Percentiles rank a stretch among this genome's conserved stretches.
These are phyloP conservation scores for Mycena crocata DNA, from an alignment of 768 basidiomycete species.

Conservation along the genomic window DNA sequence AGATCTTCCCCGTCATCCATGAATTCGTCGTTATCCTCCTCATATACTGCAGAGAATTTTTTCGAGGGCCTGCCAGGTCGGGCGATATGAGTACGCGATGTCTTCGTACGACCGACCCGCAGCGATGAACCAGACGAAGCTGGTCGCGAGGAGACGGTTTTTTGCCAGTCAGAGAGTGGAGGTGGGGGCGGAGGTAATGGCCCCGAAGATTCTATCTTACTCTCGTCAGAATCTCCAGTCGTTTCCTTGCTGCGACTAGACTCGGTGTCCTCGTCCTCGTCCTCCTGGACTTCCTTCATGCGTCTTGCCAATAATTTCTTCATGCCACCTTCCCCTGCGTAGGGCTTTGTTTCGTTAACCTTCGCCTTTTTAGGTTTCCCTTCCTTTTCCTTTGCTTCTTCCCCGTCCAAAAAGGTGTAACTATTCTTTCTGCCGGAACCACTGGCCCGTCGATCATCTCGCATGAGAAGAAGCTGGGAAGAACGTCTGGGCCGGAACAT, in stretches of 20 bases:
- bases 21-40: slow-evolving; percentile 58
- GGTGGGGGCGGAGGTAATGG: slow-evolving; percentile 34
- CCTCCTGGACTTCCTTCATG: slow-evolving; percentile 36
- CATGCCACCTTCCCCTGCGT: slow-evolving; percentile 83
- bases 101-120: slow-evolving; percentile 73
- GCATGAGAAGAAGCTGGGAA: slow-evolving; percentile 66
- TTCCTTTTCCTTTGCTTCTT: slow-evolving; percentile 44
- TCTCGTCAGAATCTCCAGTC: background rate
- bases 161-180: slow-evolving; percentile 37
- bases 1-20: slow-evolving; percentile 58
- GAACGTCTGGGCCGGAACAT: slow-evolving; percentile 69
- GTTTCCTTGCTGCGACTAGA: background rate
- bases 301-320: slow-evolving; percentile 72
- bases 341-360: slow-evolving; percentile 75
- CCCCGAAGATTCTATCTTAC: slow-evolving; percentile 23
- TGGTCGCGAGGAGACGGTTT: slow-evolving; percentile 49
- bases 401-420: slow-evolving; percentile 25
- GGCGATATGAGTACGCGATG: slow-evolving; percentile 67
- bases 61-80: slow-evolving; percentile 62
- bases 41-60: slow-evolving; percentile 76
- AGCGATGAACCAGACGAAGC: slow-evolving; percentile 62
- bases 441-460: slow-evolving; percentile 63
- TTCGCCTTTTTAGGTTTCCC: slow-evolving; percentile 52
- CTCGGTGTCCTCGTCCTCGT: slow-evolving; percentile 36
- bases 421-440: slow-evolving; percentile 56